Base-by-base conservation (phyloP, 2,329 filamentous ascomycete genomes). In the Paecilomyces variotii region DNA sequence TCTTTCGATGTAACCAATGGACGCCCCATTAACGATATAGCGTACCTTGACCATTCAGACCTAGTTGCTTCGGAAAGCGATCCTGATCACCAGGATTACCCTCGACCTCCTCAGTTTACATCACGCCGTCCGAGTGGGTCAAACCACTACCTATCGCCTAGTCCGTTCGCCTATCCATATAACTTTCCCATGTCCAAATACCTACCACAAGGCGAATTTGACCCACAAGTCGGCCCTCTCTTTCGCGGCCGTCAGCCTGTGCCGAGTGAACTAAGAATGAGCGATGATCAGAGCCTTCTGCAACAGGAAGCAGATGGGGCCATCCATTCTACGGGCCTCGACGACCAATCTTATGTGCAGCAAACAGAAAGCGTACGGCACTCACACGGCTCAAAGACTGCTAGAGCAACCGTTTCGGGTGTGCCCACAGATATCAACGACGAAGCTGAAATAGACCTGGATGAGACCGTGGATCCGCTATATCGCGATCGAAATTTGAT, bases 391-490 rank as follows among this genome's bases (percentile, higher is more conserved):
- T 65, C 59, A n/a, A 53, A 59, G 27, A 55, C 55, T n/a, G 61
- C 59, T 27, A 52, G 56, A n/a, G 59, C 59, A 39, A 55, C 59
- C 26, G 55, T 62, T n/a, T 56, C 59, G 2, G 39, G 55, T n/a
- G 53, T 59, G 3, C 24, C 50, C 30, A 50, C 39, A 11, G 58
- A 56, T 28, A 52, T 55, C 0, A 51, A 49, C 9, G 60, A 63
- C 14, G 66, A 62, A 19, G 39, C 53, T 11, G 64, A 65, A 12
- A 59, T 64, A 52, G 63, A 66, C n/a, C 32, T 65, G 34, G 63
- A 66, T 35, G 28, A 57, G 24, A 60, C 53, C n/a, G 56, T 59
- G n/a, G 60, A 64, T 57, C 51, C 54, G 45, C 56, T 51, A 27
- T 62, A 64, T 56, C 57, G 55, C 28, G 55, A 58, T 53, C 35